Base-by-base conservation (phyloP, 768 basidiomycete genomes). In the Porphyrellus cyaneotinctus region DNA sequence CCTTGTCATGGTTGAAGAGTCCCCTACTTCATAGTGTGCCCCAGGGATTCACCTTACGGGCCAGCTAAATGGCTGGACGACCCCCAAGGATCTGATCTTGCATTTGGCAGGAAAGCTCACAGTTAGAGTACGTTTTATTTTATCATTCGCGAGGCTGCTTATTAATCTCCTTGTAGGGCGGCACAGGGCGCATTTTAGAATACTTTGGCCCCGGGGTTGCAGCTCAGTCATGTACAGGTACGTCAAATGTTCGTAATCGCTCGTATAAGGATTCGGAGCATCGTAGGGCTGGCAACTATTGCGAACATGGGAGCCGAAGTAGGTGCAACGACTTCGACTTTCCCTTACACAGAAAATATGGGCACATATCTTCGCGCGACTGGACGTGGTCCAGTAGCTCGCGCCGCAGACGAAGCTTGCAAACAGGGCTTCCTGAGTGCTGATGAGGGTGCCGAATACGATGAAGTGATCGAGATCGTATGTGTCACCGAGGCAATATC, bases 261-360 rank as follows among this genome's bases (percentile, higher is more conserved):
- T 46, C 26, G 14, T 48, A 36, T 38, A 11, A 50, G 33, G 36
- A 41, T 43, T 52, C 14, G 41, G 23, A 45, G 18, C 35, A 12
- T 43, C 41, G 26, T 45, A 88, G 89, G 91, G 50, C 74, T 97
- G 49, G 97, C 95, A 2, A 98, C 97, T 2, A 88, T 99, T 50
- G 88, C 91, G 39, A 98, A 99, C 71, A 99, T 98, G 97, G 97
- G 97, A 46, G 97, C 97, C 13, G 97, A 99, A 75, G 95, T 98
- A n/a, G 97, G 97, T 35, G 97, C 97, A n/a, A 99, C 97, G 1
- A 98, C 97, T 0, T 95, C 95, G 1, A 92, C 89, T 7, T 99
- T 99, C 79, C 95, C 95, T 6, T 99, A 98, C 72, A 93, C 92
- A 15, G 71, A 81, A 17, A 83, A 83, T 63, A 98, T 98, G 95